Evolutionary conservation across 306 rosid species (phyloP), one percentile per base, ranked within the genome.

Genomic region (Sicyos edulis): DNA sequence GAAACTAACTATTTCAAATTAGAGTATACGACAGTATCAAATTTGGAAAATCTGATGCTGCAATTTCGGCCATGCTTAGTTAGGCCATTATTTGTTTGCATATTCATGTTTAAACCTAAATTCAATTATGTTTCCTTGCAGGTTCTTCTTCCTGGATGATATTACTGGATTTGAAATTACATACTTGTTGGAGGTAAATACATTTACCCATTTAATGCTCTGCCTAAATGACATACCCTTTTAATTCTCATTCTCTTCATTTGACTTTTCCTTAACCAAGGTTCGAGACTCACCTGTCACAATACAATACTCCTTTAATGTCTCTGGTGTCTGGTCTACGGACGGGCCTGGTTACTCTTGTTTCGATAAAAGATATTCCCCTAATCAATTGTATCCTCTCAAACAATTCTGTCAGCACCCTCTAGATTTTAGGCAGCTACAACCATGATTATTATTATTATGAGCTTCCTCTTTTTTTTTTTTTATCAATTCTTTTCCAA

Each of bases 121-220:
- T 29, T 77, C 19, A 2, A 58, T 40, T 70, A 47, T 69, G 68
- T 0, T 3, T 77, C 71, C 54, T 71, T 49, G 54, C 67, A 93
- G 99, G 92, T 93, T 93, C 83, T 93, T 93, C 87, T 93, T 93
- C 85, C 82, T 93, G 56, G 99, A 93, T 76, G 96, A 91, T 64
- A 64, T 93, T 72, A 91, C 99, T 5, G 99, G 97, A 71, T 91
- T 91, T 44, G 97, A 93, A 80, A 83, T 93, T 76, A 53, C 93
- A 3, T 93, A 83, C 83, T 78, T 93, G 11, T 77, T 93, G 76
- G 90, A 85, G 96, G 97, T 91, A 85, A 8, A 57, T 45, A 34
- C 2, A 5, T 62, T 62, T 20, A 20, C 1, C 47, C 20, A 26
- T 29, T 69, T 37, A 45, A 45, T 45, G 7, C 52, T 47, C 52